These are phyloP conservation scores for Ploettnerulaceae sp. DNA, from an alignment of 2,329 filamentous ascomycete species.

Conservation along the genomic window DNA sequence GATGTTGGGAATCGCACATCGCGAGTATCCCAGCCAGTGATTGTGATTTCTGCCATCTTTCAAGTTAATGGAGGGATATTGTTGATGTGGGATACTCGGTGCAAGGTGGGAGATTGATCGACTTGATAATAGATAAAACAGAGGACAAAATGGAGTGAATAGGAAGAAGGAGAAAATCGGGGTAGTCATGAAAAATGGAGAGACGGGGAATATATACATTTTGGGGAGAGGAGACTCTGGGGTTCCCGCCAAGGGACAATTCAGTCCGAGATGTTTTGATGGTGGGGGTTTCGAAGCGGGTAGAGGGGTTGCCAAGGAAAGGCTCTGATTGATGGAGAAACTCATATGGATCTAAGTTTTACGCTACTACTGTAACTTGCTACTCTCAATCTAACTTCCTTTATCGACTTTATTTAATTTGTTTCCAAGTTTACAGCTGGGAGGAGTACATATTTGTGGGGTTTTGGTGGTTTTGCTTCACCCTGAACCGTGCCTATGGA, in stretches of 20 bases:
- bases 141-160: neutral
- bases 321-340: slow-evolving; percentile 22
- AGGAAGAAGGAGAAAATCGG: neutral
- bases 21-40: slow-evolving; percentile 65
- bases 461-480: too few species aligned
- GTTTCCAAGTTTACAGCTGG: too few species aligned
- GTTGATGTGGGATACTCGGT: neutral
- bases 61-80: neutral
- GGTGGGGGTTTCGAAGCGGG: neutral
- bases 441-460: too few species aligned
- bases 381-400: too few species aligned
- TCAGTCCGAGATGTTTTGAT: slow-evolving; percentile 7
- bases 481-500: too few species aligned
- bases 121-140: neutral
- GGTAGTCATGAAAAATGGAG: neutral
- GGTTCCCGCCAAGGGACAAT: slow-evolving; percentile 4
- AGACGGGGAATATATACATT: neutral
- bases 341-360: neutral
- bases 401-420: too few species aligned
- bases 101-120: slow-evolving; percentile 1
- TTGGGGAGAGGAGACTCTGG: neutral
- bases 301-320: slow-evolving; percentile 8
- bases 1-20: slow-evolving; percentile 86
- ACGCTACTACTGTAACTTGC: too few species aligned
- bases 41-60: slow-evolving; percentile 56